Percentiles rank a stretch among this genome's conserved stretches.
These are phyloP conservation scores for Akebia trifoliata DNA, from an alignment of 164 flowering plant genomes.

Conservation along the genomic window DNA sequence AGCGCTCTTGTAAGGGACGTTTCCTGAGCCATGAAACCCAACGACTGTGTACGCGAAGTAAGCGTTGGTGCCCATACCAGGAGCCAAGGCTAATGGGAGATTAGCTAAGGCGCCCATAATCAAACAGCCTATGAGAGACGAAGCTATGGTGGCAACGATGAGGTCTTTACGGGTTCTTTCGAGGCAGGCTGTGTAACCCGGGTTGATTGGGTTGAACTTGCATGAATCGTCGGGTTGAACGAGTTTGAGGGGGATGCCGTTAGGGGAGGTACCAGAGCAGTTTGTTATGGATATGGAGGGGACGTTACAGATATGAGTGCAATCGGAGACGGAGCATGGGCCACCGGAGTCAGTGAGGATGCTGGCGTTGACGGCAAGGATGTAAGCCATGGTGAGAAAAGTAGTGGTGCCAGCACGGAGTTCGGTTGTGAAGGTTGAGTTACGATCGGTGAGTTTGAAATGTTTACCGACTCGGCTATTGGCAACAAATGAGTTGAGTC, in stretches of 20 bases:
- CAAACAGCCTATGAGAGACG: conserved; percentile 69
- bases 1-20: conserved; percentile 50
- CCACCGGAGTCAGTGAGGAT: conserved; percentile 85
- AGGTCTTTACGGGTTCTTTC: conserved; percentile 48
- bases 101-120: conserved; percentile 85
- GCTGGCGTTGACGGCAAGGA: conserved; percentile 89
- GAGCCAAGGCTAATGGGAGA: conserved; percentile 76
- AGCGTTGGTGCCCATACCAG: conserved; percentile 93
- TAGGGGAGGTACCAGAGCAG: conserved; percentile 29
- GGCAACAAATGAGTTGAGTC: conserved; percentile 51
- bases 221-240: conserved; percentile 51
- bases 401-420: conserved; percentile 92
- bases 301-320: conserved; percentile 53
- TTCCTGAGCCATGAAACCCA: conserved; percentile 89
- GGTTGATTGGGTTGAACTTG: conserved; percentile 70
- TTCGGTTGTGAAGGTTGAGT: conserved; percentile 80
- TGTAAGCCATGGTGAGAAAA: conserved; percentile 93
- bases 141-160: conserved; percentile 74
- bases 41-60: conserved; percentile 91
- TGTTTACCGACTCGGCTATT: conserved; percentile 43
- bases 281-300: conserved; percentile 26
- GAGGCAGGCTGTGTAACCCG: conserved; percentile 67
- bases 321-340: conserved; percentile 72
- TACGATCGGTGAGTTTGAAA: conserved; percentile 63
- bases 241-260: conserved; percentile 23